Percentiles rank a stretch among this genome's conserved stretches.
These are phyloP conservation scores for Vitis rupestris DNA, from an alignment of 164 flowering plant genomes.

Conservation along the genomic window DNA sequence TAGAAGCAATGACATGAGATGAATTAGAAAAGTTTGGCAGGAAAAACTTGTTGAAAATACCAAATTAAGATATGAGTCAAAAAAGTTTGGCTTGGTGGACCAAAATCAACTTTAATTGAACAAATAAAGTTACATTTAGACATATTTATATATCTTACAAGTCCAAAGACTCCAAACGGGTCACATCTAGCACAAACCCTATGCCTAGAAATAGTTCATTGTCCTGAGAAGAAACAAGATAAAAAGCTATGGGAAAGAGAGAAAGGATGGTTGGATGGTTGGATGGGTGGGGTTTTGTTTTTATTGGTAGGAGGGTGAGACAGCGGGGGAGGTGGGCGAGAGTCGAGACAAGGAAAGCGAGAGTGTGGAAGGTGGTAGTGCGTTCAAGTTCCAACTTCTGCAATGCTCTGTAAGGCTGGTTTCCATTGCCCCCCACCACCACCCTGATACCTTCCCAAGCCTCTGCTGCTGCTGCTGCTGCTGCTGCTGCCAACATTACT, in stretches of 20 bases:
- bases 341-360: neutral
- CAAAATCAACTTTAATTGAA: too few relatives aligned
- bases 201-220: neutral
- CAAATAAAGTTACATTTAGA: too few relatives aligned
- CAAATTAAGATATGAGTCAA: too few relatives aligned
- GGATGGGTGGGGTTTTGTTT: neutral
- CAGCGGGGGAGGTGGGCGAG: neutral
- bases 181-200: slow-evolving; percentile 1
- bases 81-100: too few relatives aligned
- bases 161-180: too few relatives aligned
- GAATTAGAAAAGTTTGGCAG: too few relatives aligned
- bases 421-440: slow-evolving; percentile 58
- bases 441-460: slow-evolving; percentile 31
- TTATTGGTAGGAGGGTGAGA: neutral
- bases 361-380: neutral
- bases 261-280: neutral
- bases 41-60: too few relatives aligned
- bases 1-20: too few relatives aligned
- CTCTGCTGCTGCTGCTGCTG: slow-evolving; percentile 3
- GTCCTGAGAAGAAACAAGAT: neutral
- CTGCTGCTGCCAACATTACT: slow-evolving; percentile 17
- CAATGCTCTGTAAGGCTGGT: slow-evolving; percentile 73
- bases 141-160: too few relatives aligned
- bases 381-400: slow-evolving; percentile 46
- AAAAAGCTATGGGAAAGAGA: neutral